Evolutionary conservation across 2,329 filamentous ascomycete genomes (phyloP).

Genomic region (Calycina herbarum): DNA sequence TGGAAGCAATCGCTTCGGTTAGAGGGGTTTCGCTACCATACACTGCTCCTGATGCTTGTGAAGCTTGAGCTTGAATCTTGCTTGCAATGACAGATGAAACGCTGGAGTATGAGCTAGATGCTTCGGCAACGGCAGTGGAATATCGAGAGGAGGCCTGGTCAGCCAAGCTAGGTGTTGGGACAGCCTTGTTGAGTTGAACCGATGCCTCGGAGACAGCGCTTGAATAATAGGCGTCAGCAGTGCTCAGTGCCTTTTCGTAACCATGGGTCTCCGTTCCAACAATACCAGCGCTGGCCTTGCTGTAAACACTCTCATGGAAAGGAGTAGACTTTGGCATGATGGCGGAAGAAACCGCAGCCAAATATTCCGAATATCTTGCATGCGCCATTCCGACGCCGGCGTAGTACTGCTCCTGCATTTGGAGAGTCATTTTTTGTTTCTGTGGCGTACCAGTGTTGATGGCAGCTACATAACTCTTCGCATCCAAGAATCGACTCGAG

Average conservation of each 20-base stretch:
- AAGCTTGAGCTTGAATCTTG: conserved; percentile 42
- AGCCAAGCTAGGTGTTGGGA: conserved; percentile 41
- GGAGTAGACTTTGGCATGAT: conserved; percentile 62
- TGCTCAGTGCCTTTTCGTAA: conserved; percentile 29
- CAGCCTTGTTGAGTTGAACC: conserved; percentile 42
- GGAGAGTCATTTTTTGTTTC: conserved; percentile 57
- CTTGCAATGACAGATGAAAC: conserved; percentile 56
- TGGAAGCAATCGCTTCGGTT: conserved; percentile 52
- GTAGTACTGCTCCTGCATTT: conserved; percentile 69
- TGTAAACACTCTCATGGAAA: conserved; percentile 38
- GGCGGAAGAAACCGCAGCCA: conserved; percentile 69
- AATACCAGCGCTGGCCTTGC: conserved; percentile 26
- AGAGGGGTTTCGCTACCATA: conserved; percentile 48
- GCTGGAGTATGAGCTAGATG: conserved; percentile 50
- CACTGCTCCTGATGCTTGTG: conserved; percentile 26
- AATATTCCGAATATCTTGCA: conserved; percentile 73
- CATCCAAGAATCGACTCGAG: conserved; percentile 68
- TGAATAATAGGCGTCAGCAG: conserved; percentile 26
- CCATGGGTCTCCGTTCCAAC: conserved; percentile 28
- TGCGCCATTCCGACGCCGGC: conserved; percentile 77
- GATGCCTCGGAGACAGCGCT: conserved; percentile 42
- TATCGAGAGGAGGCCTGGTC: conserved; percentile 47
- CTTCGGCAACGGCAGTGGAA: conserved; percentile 44
- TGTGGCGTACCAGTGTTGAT: conserved; percentile 50
- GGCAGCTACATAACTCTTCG: conserved; percentile 65